These are phyloP conservation scores for Zygosaccharomyces sapae DNA, from an alignment of 1,139 yeast genomes.

Conservation along the genomic window DNA sequence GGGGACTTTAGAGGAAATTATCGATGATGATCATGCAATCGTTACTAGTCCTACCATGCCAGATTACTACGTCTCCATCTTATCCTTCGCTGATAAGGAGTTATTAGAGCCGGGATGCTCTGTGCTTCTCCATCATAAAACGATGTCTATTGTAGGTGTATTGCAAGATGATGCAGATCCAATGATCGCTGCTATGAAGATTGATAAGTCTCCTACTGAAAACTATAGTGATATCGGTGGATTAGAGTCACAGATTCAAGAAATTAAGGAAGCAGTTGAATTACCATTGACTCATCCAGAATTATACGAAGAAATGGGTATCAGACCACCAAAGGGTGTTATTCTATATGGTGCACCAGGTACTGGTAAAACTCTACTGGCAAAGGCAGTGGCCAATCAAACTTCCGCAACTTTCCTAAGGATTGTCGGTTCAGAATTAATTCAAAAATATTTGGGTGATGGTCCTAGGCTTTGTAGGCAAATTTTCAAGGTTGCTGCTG, in stretches of 20 bases:
- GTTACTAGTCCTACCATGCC: slow-evolving; percentile 95
- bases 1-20: slow-evolving; percentile 93
- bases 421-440: slow-evolving; percentile 94
- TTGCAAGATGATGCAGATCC: slow-evolving; percentile 97
- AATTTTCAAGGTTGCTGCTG: slow-evolving; percentile 94
- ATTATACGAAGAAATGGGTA: slow-evolving; percentile 97
- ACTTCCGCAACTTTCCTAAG: slow-evolving; percentile 94
- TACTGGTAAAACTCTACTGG: slow-evolving; percentile 94
- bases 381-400: slow-evolving; percentile 98
- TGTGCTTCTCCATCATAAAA: slow-evolving; percentile 89
- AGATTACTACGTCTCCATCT: slow-evolving; percentile 90
- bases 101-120: slow-evolving; percentile 97
- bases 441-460: slow-evolving; percentile 96
- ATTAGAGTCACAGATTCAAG: slow-evolving; percentile 90
- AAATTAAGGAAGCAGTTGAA: slow-evolving; percentile 96
- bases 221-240: slow-evolving; percentile 98
- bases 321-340: slow-evolving; percentile 98
- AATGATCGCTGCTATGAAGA: slow-evolving; percentile 94
- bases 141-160: slow-evolving; percentile 92
- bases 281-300: slow-evolving; percentile 97
- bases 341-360: slow-evolving; percentile 99
- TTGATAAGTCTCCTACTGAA: slow-evolving; percentile 96
- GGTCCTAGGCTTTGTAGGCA: slow-evolving; percentile 96
- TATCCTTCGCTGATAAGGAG: slow-evolving; percentile 96
- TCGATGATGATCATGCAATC: slow-evolving; percentile 98